Base-by-base conservation (phyloP, 768 basidiomycete genomes). In the Boletus sp. region DNA sequence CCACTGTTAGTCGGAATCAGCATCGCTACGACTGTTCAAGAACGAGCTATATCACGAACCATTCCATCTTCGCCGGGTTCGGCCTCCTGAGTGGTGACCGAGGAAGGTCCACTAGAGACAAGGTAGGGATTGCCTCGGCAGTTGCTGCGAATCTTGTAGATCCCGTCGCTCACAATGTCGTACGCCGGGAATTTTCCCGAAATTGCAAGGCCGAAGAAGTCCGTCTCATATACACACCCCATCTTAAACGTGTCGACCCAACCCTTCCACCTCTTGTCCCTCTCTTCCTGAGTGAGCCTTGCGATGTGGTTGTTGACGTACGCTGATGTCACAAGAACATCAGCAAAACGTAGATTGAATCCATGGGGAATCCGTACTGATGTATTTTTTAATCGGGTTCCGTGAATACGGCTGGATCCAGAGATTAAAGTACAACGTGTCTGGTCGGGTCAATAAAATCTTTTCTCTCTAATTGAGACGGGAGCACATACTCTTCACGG, bases 131-230 rank as follows among this genome's bases (percentile, higher is more conserved):
- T 39, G 17, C 53, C 53, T 5, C 14, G 15, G 29, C 47, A 29
- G 33, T 58, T 57, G n/a, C 36, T 58, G 4, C 47, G 57, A 18
- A 57, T 49, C 40, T 39, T 49, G 55, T 57, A 58, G 15, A 3
- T 37, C 32, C 55, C 47, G 15, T 48, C 6, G 5, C 8, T 42
- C n/a, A 57, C 56, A 5, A 57, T 33, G 1, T 57, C 35, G 35
- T 57, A 57, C 15, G 46, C 20, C 2, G 55, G 33, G 7, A 57
- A 47, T 8, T 12, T 18, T 9, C 15, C 4, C n/a, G 54, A 14
- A 11, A 0, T n/a, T n/a, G 28, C 56, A 14, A 57, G 56, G 7
- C 18, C 37, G 15, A 57, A 42, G 36, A 57, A 47, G 28, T 18
- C 54, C 7, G n/a, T 39, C 39, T 57, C 56, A 3, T 40, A 48